These are phyloP conservation scores for Aspergillus piperis DNA, from an alignment of 2,329 filamentous ascomycete species.

Conservation along the genomic window DNA sequence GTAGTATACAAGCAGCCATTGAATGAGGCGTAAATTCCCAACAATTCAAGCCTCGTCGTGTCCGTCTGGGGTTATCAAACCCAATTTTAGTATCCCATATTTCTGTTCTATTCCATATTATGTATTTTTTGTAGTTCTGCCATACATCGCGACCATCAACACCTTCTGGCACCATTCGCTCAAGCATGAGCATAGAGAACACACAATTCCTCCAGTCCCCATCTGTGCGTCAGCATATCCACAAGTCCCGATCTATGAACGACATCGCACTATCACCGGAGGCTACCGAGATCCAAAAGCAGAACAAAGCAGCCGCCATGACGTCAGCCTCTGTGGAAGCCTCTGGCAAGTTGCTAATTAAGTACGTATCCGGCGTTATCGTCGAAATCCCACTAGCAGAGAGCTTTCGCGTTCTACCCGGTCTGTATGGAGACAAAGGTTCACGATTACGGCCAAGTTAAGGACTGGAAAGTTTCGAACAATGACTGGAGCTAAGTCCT, in stretches of 20 bases:
- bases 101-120: no score
- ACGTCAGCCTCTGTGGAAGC: neutral
- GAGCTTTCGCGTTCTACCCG: neutral
- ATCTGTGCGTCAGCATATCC: neutral
- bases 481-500: neutral
- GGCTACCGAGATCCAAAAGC: neutral
- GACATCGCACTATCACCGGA: no score
- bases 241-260: neutral
- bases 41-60: no score
- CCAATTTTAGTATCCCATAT: no score
- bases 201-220: no score
- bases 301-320: neutral
- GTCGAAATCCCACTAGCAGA: constrained; percentile 2
- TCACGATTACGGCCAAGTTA: neutral
- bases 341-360: neutral
- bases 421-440: neutral
- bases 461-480: neutral
- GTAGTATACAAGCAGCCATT: constrained; percentile 41
- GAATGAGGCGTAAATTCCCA: constrained; percentile 31
- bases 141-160: no score
- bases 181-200: no score
- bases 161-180: no score
- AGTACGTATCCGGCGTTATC: neutral
- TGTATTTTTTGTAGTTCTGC: no score
- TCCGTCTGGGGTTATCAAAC: no score